A percentile compares a stretch with the other conserved stretches of the same genome.
These are phyloP conservation scores for Ambrosia trifida DNA, from an alignment of 129 eudicot genomes.

Conservation along the genomic window DNA sequence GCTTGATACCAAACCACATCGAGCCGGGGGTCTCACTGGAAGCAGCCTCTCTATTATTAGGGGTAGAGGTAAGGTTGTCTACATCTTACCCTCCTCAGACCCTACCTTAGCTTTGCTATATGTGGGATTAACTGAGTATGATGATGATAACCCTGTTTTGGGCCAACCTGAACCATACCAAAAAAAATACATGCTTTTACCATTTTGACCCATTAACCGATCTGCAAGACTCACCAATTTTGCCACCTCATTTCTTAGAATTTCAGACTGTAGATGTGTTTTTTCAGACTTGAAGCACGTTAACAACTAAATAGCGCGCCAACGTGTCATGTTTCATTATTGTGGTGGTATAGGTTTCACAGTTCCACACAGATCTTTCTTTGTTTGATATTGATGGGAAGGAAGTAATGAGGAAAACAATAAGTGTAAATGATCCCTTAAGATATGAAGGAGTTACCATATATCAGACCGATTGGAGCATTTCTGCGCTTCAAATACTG, in stretches of 20 bases:
- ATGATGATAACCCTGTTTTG: neutral
- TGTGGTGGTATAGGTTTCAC: slow-evolving; percentile 60
- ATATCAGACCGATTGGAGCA: slow-evolving; percentile 97
- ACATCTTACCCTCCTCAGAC: too few species aligned
- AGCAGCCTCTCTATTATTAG: too few species aligned
- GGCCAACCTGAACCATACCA: neutral
- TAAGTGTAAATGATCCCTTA: slow-evolving; percentile 90
- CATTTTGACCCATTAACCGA: neutral
- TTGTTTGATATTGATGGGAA: slow-evolving; percentile 82
- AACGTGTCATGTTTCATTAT: neutral
- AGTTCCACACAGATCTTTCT: slow-evolving; percentile 88
- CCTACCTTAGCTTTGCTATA: too few species aligned
- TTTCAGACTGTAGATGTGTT: neutral
- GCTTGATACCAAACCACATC: too few species aligned
- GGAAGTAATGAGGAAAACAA: slow-evolving; percentile 93
- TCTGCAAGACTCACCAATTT: neutral
- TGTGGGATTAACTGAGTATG: too few species aligned
- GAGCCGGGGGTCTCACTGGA: too few species aligned
- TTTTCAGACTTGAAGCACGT: neutral
- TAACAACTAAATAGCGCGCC: neutral
- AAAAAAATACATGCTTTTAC: neutral
- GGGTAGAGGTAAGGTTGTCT: too few species aligned
- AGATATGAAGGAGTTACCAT: slow-evolving; percentile 90
- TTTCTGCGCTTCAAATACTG: slow-evolving; percentile 80
- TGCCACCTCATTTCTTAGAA: neutral